Evolutionary conservation across 2,329 filamentous ascomycete species (phyloP).

Genomic region (Fonsecaea multimorphosa): DNA sequence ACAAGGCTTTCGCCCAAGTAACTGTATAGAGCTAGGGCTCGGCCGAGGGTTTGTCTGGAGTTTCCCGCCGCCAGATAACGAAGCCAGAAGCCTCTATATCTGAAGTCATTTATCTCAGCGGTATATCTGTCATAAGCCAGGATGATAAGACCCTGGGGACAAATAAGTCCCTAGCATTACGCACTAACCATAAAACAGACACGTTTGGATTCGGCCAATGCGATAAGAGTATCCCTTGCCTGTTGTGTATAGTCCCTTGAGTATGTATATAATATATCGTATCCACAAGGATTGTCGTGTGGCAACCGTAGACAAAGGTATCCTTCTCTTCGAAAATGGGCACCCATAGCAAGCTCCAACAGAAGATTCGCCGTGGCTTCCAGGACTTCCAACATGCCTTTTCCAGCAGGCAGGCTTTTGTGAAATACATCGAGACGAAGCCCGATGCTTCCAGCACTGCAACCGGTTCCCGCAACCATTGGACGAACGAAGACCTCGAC

Average conservation of each 20-base stretch:
- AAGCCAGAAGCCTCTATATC: not conserved
- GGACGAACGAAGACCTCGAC: conserved; percentile 34
- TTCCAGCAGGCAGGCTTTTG: conserved; percentile 25
- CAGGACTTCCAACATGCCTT: conserved; percentile 23
- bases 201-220: not conserved
- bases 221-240: conserved; percentile 3
- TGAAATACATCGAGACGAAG: conserved; percentile 24
- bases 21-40: not conserved
- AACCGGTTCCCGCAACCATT: conserved; percentile 16
- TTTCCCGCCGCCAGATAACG: not conserved
- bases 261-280: conserved; percentile 7
- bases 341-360: conserved; percentile 8
- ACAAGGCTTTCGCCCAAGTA: not conserved
- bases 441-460: conserved; percentile 1
- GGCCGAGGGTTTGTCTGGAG: conserved; percentile 3
- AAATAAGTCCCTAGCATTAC: not conserved
- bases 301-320: not conserved
- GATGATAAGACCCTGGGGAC: conserved; percentile 11
- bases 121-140: not conserved
- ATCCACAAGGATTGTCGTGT: conserved; percentile 1
- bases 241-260: not conserved
- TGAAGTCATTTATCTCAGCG: not conserved
- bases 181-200: not conserved
- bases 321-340: conserved; percentile 1
- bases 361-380: conserved; percentile 4